Conservation (phyloP, 2,329 filamentous ascomycete genomes). For the Cercospora berteroae region DNA sequence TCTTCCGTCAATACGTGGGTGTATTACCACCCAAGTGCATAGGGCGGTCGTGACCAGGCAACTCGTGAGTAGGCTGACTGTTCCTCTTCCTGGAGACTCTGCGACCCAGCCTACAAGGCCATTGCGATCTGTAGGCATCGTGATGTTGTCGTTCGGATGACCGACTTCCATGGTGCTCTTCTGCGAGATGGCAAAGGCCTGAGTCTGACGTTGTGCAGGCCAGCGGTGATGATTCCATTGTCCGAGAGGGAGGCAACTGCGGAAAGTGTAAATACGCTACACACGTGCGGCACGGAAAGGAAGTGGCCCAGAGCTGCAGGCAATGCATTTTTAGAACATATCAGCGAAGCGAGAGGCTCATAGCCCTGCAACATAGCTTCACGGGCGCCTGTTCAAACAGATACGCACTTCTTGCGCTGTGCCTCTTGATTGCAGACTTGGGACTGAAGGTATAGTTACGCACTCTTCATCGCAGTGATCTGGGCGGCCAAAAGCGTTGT, state of each 20-base stretch:
- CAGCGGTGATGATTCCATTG: background rate
- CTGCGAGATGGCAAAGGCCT: background rate
- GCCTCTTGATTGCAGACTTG: background rate
- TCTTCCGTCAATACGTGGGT: conserved; percentile 37
- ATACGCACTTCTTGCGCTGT: background rate
- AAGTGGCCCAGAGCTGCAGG: background rate
- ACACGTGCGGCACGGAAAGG: background rate
- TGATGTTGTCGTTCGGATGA: background rate
- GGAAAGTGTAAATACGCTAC: background rate
- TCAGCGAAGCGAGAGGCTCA: background rate
- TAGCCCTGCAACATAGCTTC: background rate
- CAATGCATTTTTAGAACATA: background rate
- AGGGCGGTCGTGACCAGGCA: conserved; percentile 39
- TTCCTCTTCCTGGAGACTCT: conserved; percentile 36
- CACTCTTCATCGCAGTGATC: too few relatives aligned
- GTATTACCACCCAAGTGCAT: conserved; percentile 40
- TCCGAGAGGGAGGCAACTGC: background rate
- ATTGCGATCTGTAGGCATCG: background rate
- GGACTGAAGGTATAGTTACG: background rate
- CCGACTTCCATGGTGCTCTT: background rate
- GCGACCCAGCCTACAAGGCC: conserved; percentile 35
- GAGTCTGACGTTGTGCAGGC: background rate
- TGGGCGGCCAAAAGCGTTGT: too few relatives aligned
- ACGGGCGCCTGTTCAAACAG: background rate
- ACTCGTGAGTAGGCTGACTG: conserved; percentile 35